These are phyloP conservation scores for Podospora didyma DNA, from an alignment of 495 filamentous ascomycete genomes.

Conservation along the genomic window DNA sequence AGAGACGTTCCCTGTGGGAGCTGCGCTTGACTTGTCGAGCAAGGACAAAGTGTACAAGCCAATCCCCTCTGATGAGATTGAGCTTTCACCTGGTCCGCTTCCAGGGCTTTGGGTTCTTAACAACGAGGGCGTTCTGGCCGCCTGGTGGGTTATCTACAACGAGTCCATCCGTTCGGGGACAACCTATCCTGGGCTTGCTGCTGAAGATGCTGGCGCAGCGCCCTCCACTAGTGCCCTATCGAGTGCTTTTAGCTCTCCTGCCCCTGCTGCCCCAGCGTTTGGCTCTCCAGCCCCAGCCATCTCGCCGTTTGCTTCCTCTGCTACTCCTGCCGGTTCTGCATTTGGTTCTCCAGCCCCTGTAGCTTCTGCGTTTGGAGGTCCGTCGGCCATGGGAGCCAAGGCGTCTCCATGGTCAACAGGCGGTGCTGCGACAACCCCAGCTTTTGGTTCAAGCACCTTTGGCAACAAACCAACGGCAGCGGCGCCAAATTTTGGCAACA, in stretches of 20 bases:
- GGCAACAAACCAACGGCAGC: slow-evolving; percentile 31
- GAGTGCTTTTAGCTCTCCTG: slow-evolving; percentile 29
- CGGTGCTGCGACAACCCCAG: slow-evolving; percentile 24
- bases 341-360: too few species aligned
- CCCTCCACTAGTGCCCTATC: slow-evolving; percentile 1
- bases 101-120: slow-evolving; percentile 85
- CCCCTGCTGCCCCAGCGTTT: slow-evolving; percentile 24
- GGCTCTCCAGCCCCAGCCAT: slow-evolving; percentile 6
- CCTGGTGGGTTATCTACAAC: slow-evolving; percentile 90
- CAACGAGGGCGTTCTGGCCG: slow-evolving; percentile 75
- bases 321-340: not conserved
- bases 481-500: slow-evolving; percentile 34
- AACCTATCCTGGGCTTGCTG: slow-evolving; percentile 65
- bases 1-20: slow-evolving; percentile 77
- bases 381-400: slow-evolving; percentile 35
- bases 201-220: slow-evolving; percentile 28
- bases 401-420: slow-evolving; percentile 37
- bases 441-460: slow-evolving; percentile 38
- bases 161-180: slow-evolving; percentile 73
- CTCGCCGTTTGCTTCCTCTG: slow-evolving; percentile 31
- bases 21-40: slow-evolving; percentile 76
- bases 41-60: slow-evolving; percentile 75
- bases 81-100: slow-evolving; percentile 73
- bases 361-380: slow-evolving; percentile 38
- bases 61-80: slow-evolving; percentile 67